A percentile compares a stretch with the other conserved stretches of the same genome.
phyloP scores from a whole-genome alignment of 2,329 filamentous ascomycete genomes.

The Pleurostoma richardsiae region DNA sequence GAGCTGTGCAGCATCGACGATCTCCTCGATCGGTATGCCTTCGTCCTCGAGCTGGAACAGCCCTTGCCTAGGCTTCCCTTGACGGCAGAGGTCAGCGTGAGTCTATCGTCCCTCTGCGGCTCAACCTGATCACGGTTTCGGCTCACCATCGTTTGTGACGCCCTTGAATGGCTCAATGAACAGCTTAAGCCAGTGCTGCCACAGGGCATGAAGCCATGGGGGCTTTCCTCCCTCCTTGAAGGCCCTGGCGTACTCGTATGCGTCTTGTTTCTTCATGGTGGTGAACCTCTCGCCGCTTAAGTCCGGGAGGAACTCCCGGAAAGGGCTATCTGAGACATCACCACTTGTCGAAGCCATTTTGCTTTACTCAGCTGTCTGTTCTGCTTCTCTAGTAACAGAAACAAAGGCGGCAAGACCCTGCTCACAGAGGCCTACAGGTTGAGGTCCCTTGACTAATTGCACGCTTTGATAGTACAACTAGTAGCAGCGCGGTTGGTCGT shows the following conservation, averaged over 20 bases:
- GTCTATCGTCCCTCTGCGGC: conserved; percentile 1
- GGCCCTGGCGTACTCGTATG: conserved; percentile 54
- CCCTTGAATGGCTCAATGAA: conserved; percentile 66
- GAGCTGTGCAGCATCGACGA: conserved; percentile 44
- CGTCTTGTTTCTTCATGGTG: conserved; percentile 56
- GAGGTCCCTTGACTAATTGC: too few relatives aligned
- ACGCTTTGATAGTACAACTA: too few relatives aligned
- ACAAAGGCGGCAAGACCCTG: too few relatives aligned
- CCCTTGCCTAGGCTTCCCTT: conserved; percentile 45
- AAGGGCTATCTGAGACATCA: conserved; percentile 17
- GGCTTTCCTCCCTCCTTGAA: conserved; percentile 56
- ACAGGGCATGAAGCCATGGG: conserved; percentile 62
- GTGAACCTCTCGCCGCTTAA: conserved; percentile 57
- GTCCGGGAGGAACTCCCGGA: conserved; percentile 58
- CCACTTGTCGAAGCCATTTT: too few relatives aligned
- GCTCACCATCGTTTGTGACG: conserved; percentile 61
- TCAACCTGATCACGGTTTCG: not conserved
- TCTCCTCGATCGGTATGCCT: conserved; percentile 50
- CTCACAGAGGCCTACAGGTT: too few relatives aligned
- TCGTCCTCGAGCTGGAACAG: conserved; percentile 61
- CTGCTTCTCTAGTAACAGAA: too few relatives aligned
- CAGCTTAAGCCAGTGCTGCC: conserved; percentile 52
- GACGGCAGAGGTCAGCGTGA: conserved; percentile 3
- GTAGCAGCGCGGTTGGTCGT: too few relatives aligned
- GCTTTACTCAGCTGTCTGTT: too few relatives aligned